A percentile compares a stretch with the other conserved stretches of the same genome.
phyloP scores from a whole-genome alignment of 2,329 filamentous ascomycete genomes.

The Metarhizium guizhouense region DNA sequence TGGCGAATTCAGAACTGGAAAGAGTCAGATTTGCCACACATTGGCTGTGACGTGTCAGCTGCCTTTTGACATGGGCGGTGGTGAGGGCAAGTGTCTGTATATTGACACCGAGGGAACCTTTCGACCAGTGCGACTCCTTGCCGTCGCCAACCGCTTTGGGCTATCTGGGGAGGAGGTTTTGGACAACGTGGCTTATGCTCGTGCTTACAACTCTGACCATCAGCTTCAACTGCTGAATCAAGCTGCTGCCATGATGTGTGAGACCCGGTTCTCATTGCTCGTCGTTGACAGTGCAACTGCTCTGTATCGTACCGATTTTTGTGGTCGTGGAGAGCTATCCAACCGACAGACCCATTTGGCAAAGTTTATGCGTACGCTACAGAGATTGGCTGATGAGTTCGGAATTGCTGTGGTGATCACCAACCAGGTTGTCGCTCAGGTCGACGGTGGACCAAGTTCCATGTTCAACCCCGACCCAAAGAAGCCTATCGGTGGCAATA shows the following conservation, averaged over 20 bases:
- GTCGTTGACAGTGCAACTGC: conserved; percentile 95
- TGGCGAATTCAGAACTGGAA: conserved; percentile 94
- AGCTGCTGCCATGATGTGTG: conserved; percentile 97
- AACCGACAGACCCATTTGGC: conserved; percentile 82
- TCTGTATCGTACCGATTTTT: conserved; percentile 92
- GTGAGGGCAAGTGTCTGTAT: conserved; percentile 96
- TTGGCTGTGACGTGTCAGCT: conserved; percentile 97
- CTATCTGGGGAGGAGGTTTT: conserved; percentile 94
- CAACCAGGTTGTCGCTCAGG: conserved; percentile 96
- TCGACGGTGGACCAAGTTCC: conserved; percentile 87
- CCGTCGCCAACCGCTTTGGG: conserved; percentile 89
- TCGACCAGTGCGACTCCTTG: conserved; percentile 78
- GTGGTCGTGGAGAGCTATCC: conserved; percentile 94
- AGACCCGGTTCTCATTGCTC: conserved; percentile 91
- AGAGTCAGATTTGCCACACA: conserved; percentile 97
- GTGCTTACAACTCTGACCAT: conserved; percentile 97
- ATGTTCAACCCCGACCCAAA: conserved; percentile 99
- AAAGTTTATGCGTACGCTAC: conserved; percentile 79
- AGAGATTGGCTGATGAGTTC: conserved; percentile 73
- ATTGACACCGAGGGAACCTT: conserved; percentile 99
- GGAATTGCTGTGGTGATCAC: conserved; percentile 98
- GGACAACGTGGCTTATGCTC: conserved; percentile 96
- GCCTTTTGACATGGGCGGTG: conserved; percentile 97
- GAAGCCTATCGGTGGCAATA: conserved; percentile 98
- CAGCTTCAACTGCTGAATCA: conserved; percentile 92